Conservation (phyloP, 2,329 filamentous ascomycete genomes). For the Microcyclosporella mali region DNA sequence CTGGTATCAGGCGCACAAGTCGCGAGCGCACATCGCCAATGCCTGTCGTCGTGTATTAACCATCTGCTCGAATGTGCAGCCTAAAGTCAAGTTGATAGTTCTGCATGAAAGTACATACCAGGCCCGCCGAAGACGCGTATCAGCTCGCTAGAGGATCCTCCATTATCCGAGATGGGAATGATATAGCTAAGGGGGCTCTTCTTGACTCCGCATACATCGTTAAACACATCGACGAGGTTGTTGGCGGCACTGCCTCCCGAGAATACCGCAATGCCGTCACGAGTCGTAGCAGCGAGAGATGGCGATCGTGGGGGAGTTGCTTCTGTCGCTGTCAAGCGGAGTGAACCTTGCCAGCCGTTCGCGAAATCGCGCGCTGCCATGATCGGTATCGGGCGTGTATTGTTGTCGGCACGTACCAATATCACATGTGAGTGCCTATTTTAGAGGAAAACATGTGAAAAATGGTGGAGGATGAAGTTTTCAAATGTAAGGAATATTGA, state of each 20-base stretch:
- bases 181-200: conserved; percentile 70
- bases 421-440: too few species aligned
- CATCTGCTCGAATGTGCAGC: not conserved
- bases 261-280: conserved; percentile 68
- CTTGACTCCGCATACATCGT: conserved; percentile 53
- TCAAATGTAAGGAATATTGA: not conserved
- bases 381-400: not conserved
- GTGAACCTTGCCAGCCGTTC: conserved; percentile 14
- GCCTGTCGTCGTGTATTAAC: conserved; percentile 28
- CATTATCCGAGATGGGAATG: conserved; percentile 94
- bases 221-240: conserved; percentile 86
- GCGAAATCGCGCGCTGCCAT: conserved; percentile 14
- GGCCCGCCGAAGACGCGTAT: conserved; percentile 93
- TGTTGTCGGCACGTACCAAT: too few species aligned
- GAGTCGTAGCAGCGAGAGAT: conserved; percentile 20
- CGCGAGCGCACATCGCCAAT: conserved; percentile 66
- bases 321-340: conserved; percentile 8
- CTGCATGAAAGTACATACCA: conserved; percentile 47
- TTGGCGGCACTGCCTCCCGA: conserved; percentile 77
- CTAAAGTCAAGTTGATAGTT: not conserved
- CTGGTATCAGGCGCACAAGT: conserved; percentile 82
- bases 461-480: too few species aligned
- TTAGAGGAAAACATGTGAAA: too few species aligned
- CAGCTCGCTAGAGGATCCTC: conserved; percentile 85
- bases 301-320: conserved; percentile 13